A percentile compares a stretch with the other conserved stretches of the same genome.
These are phyloP conservation scores for Penicillium desertorum DNA, from an alignment of 495 filamentous ascomycete species.

Conservation along the genomic window DNA sequence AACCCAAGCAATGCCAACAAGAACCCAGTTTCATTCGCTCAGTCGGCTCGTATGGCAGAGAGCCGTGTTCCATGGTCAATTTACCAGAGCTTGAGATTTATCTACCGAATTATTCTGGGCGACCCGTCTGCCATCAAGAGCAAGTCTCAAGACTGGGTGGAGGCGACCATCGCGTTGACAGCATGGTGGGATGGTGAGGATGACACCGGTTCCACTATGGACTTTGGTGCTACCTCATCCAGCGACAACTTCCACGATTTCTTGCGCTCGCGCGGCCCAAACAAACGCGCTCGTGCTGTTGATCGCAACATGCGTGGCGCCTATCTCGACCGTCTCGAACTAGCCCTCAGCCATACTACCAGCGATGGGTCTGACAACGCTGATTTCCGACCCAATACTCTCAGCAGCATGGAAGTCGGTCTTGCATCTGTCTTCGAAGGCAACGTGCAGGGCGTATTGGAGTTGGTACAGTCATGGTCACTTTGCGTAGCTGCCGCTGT, in stretches of 20 bases:
- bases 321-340: conserved; percentile 53
- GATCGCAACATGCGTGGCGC: conserved; percentile 48
- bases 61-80: conserved; percentile 84
- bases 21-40: conserved; percentile 48
- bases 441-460: conserved; percentile 68
- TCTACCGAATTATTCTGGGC: conserved; percentile 77
- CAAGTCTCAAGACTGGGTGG: conserved; percentile 78
- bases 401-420: conserved; percentile 70
- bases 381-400: conserved; percentile 66
- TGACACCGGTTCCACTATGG: conserved; percentile 35
- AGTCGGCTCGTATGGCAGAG: conserved; percentile 70
- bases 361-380: conserved; percentile 44
- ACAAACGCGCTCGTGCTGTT: conserved; percentile 29
- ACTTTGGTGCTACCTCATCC: conserved; percentile 27
- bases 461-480: conserved; percentile 75
- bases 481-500: conserved; percentile 70
- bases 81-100: conserved; percentile 70
- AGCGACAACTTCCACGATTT: conserved; percentile 25
- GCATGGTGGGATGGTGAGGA: conserved; percentile 87
- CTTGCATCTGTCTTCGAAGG: conserved; percentile 77
- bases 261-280: conserved; percentile 28
- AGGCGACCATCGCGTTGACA: conserved; percentile 75
- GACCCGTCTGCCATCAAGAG: conserved; percentile 65
- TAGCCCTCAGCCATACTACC: conserved; percentile 51
- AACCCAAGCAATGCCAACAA: conserved; percentile 29